Evolutionary conservation across 768 basidiomycete genomes (phyloP).

Genomic region (Guyanaporus albipodus): DNA sequence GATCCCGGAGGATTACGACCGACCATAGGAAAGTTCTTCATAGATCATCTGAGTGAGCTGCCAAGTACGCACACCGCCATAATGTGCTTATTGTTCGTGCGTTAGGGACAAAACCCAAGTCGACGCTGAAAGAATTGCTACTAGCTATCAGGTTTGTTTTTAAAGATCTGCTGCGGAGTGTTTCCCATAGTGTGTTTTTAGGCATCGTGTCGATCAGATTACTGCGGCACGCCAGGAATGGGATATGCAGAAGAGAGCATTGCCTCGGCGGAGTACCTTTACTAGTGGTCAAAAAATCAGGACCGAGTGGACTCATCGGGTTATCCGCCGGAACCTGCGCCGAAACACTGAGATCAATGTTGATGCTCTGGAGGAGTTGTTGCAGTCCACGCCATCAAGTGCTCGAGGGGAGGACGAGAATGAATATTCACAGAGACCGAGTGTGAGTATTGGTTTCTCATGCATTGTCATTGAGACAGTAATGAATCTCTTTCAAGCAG

Average conservation of each 20-base stretch:
- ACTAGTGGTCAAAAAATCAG: background rate
- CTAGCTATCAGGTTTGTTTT: conserved; percentile 22
- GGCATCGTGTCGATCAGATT: conserved; percentile 15
- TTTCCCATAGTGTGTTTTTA: background rate
- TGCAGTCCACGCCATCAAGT: background rate
- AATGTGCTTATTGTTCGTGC: background rate
- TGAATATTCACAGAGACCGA: conserved; percentile 17
- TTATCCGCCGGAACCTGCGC: conserved; percentile 12
- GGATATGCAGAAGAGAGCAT: background rate
- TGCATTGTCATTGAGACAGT: background rate
- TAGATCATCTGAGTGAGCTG: conserved; percentile 26
- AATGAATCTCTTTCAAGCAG: conserved; percentile 4
- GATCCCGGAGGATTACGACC: background rate
- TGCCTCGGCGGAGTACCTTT: conserved; percentile 16
- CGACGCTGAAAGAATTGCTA: conserved; percentile 24
- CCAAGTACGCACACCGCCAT: background rate
- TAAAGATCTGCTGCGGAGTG: background rate
- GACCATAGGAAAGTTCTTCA: conserved; percentile 23
- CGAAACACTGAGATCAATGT: conserved; percentile 12
- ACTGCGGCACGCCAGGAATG: conserved; percentile 14
- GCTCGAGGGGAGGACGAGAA: background rate
- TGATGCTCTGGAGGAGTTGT: conserved; percentile 2
- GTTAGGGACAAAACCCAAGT: conserved; percentile 19
- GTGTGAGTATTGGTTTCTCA: conserved; percentile 10
- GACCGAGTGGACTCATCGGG: conserved; percentile 2